These are phyloP conservation scores for Fusarium gaditjirri DNA, from an alignment of 2,329 filamentous ascomycete species.

Conservation along the genomic window DNA sequence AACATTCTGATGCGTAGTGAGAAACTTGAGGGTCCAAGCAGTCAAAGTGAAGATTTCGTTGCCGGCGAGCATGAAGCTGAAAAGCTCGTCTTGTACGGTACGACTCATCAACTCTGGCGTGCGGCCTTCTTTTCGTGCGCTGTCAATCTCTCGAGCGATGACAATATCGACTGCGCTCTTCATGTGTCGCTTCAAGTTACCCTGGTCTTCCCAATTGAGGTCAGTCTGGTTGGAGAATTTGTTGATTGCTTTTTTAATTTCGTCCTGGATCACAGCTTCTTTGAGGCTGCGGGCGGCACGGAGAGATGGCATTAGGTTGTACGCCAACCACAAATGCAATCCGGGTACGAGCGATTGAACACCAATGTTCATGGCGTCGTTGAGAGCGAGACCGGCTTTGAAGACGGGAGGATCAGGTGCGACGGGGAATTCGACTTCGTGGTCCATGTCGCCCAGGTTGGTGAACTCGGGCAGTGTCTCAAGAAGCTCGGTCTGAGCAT, in stretches of 20 bases:
- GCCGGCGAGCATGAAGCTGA: background rate
- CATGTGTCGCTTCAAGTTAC: background rate
- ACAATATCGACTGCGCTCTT: background rate
- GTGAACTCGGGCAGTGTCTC: background rate
- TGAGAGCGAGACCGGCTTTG: background rate
- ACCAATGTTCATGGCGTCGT: slow-evolving; percentile 1
- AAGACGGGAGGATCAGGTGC: background rate
- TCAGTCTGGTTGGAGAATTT: background rate
- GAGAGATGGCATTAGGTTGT: background rate
- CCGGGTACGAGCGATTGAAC: background rate
- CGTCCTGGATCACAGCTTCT: background rate
- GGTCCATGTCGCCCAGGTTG: background rate
- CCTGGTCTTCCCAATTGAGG: background rate
- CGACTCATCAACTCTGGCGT: background rate
- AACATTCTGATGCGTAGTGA: background rate
- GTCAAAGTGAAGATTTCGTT: background rate
- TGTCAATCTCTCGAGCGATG: background rate
- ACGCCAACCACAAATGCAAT: background rate
- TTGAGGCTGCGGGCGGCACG: background rate
- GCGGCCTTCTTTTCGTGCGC: background rate
- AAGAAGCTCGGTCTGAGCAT: background rate
- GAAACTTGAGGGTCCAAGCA: background rate
- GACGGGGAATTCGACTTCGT: background rate
- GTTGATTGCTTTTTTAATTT: background rate
- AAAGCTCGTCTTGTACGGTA: background rate